Conservation (phyloP, 306 rosid genomes). For the Medicago ruthenica region DNA sequence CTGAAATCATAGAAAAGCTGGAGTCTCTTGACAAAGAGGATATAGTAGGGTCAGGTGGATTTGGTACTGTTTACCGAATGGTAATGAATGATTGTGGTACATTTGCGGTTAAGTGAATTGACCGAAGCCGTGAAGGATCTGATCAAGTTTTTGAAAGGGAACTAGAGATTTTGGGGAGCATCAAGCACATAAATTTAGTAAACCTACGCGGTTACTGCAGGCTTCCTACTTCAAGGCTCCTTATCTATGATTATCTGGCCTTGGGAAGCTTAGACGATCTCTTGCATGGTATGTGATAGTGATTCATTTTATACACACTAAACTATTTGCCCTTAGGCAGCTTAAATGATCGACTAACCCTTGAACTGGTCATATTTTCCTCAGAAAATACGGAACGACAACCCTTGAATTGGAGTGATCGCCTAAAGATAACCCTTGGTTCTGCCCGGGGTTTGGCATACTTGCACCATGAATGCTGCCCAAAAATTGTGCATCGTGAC, state of each 20-base stretch:
- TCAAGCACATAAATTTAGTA: constrained; percentile 87
- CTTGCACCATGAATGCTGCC: constrained; percentile 92
- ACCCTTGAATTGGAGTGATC: constrained; percentile 72
- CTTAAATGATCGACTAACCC: background rate
- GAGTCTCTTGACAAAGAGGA: constrained; percentile 81
- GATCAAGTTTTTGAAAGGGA: constrained; percentile 93
- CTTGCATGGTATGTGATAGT: constrained; percentile 78
- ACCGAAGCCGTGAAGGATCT: constrained; percentile 74
- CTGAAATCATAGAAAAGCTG: constrained; percentile 83
- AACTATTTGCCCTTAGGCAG: background rate
- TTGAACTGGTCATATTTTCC: background rate
- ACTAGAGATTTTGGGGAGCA: constrained; percentile 89
- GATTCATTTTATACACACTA: constrained; percentile 12
- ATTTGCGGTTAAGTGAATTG: constrained; percentile 91
- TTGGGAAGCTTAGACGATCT: constrained; percentile 87
- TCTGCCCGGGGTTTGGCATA: constrained; percentile 93
- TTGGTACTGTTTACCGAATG: constrained; percentile 92
- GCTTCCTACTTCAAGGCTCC: constrained; percentile 90
- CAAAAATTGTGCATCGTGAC: constrained; percentile 86
- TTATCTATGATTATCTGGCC: constrained; percentile 80
- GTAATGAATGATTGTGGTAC: constrained; percentile 89
- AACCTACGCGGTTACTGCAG: constrained; percentile 92
- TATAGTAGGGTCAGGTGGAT: constrained; percentile 90
- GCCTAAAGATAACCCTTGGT: constrained; percentile 89
- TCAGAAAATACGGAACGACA: constrained; percentile 55